Percentiles rank a stretch among this genome's conserved stretches.
These are phyloP conservation scores for Mortierella sp. DNA, from an alignment of 371 early-diverging fungal genomes.

Conservation along the genomic window DNA sequence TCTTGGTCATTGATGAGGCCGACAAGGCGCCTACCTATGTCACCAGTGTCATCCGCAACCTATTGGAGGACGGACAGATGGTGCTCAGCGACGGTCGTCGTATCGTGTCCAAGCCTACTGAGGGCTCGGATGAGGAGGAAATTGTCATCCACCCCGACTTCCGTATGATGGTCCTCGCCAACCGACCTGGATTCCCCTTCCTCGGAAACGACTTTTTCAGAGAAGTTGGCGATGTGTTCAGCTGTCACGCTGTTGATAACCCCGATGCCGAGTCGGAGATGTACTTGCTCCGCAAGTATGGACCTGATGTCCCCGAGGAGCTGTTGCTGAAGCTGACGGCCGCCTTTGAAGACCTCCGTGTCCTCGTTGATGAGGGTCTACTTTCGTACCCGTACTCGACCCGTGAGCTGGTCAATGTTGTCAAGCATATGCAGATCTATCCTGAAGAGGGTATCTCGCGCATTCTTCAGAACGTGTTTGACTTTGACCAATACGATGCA, in stretches of 20 bases:
- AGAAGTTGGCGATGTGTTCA: slow-evolving; percentile 86
- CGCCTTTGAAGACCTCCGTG: slow-evolving; percentile 83
- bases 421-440: slow-evolving; percentile 80
- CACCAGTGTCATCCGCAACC: slow-evolving; percentile 81
- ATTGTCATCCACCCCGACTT: slow-evolving; percentile 81
- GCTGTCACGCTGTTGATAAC: slow-evolving; percentile 86
- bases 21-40: slow-evolving; percentile 92
- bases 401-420: slow-evolving; percentile 87
- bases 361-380: slow-evolving; percentile 82
- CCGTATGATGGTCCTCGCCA: slow-evolving; percentile 89
- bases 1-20: slow-evolving; percentile 89
- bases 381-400: slow-evolving; percentile 91
- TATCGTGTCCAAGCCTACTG: slow-evolving; percentile 65
- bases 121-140: slow-evolving; percentile 57
- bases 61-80: slow-evolving; percentile 91
- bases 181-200: slow-evolving; percentile 82
- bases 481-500: slow-evolving; percentile 84
- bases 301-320: slow-evolving; percentile 79
- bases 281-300: slow-evolving; percentile 79
- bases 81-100: slow-evolving; percentile 86
- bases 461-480: slow-evolving; percentile 86
- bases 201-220: slow-evolving; percentile 89
- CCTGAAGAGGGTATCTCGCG: slow-evolving; percentile 82
- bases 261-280: slow-evolving; percentile 84
- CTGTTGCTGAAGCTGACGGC: slow-evolving; percentile 74